Evolutionary conservation across 1,139 yeast genomes (phyloP), one percentile per base, ranked within the genome.

Genomic region (Saccharomyces hybrid): DNA sequence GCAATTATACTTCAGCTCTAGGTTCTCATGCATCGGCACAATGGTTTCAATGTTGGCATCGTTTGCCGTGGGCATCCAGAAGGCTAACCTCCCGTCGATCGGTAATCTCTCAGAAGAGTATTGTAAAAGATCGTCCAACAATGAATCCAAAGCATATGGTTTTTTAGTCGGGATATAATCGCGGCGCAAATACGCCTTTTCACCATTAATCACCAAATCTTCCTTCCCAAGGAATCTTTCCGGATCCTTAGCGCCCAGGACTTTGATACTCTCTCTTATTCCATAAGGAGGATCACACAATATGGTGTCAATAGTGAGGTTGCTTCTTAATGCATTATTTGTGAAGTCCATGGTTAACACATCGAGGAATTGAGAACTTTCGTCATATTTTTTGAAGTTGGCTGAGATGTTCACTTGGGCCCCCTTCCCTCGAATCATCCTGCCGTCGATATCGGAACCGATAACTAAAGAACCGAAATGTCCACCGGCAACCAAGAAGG

Each of bases 221-320:
- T 88, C 95, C 62, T 88, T 80, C 0, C 93, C 95, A 2, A 52
- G 59, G 57, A 78, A 78, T 57, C 75, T 75, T 56, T 77, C 82
- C 0, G 81, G 78, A 63, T 88, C 79, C 59, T 80, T 83, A 1
- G 96, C 88, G 1, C 99, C 99, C 56, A 95, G 81, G 0, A 91
- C 97, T 66, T 89, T 88, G 50, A 95, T 79, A 0, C 98, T 97
- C 69, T 95, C 99, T 63, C 99, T 78, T 1, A 93, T 95, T 2
- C 99, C 99, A 69, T 93, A 93, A 0, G 99, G 99, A 1, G 99
- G 99, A 70, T 93, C 99, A 67, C 97, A 90, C 1, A 93, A 81
- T 13, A 93, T 90, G 0, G 90, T 79, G 64, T 93, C 97, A 16
- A 95, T 78, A 42, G 66, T 70, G 47, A 93, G 73, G 62, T 79